Conservation (phyloP, 192 early-diverging fungal species). For the Podila clonocystis region DNA sequence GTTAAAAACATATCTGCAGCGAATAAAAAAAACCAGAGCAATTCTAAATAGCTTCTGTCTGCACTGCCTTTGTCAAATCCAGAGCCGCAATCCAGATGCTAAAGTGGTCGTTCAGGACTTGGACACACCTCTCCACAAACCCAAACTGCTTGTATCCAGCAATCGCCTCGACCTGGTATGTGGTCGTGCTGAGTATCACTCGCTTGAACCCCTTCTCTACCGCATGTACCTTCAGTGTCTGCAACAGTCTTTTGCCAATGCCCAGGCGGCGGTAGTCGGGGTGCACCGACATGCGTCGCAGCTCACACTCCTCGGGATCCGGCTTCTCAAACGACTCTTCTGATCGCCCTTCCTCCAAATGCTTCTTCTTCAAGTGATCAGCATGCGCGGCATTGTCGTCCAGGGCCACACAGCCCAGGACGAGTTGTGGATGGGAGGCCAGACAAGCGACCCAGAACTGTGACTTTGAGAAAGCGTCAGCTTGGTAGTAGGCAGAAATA, state of each 20-base stretch:
- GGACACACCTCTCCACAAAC: conserved; percentile 6
- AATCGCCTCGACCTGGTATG: conserved; percentile 14
- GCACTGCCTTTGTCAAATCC: conserved; percentile 13
- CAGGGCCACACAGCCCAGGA: conserved; percentile 39
- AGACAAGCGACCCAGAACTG: conserved; percentile 50
- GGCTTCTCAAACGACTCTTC: conserved; percentile 9
- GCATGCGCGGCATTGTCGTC: conserved; percentile 18
- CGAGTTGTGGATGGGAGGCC: conserved; percentile 26
- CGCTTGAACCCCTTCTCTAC: conserved; percentile 18
- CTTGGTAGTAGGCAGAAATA: conserved; percentile 31
- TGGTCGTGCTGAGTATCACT: conserved; percentile 10
- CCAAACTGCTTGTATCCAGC: conserved; percentile 24
- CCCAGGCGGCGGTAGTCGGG: conserved; percentile 37
- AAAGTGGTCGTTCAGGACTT: background rate
- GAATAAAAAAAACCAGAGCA: no score
- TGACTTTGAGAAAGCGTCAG: conserved; percentile 3
- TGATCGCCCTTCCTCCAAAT: background rate
- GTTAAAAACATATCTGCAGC: no score
- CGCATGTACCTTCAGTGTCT: conserved; percentile 16
- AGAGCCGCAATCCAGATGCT: conserved; percentile 13
- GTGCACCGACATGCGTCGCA: conserved; percentile 32
- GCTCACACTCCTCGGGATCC: conserved; percentile 6
- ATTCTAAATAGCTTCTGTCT: background rate
- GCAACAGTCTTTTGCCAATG: conserved; percentile 19
- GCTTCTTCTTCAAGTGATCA: conserved; percentile 12